These are phyloP conservation scores for Vicia faba DNA, from an alignment of 306 rosid genomes.

Conservation along the genomic window DNA sequence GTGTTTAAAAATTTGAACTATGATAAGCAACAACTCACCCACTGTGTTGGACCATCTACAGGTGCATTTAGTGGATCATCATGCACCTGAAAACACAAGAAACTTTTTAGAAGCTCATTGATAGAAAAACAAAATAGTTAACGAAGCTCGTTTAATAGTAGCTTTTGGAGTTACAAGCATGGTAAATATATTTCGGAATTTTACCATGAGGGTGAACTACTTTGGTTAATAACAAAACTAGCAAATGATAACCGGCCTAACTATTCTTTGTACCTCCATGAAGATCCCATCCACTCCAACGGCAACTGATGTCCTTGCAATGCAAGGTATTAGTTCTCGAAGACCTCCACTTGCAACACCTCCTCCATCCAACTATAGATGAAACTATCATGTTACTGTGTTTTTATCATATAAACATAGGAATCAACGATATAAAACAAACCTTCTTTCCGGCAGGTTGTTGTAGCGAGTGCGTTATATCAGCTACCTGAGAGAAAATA, in stretches of 20 bases:
- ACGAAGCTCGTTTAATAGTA: constrained; percentile 11
- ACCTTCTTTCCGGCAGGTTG: constrained; percentile 99
- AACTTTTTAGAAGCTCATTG: constrained; percentile 28
- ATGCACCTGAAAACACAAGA: constrained; percentile 67
- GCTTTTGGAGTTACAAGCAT: constrained; percentile 1
- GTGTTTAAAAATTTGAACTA: constrained; percentile 13
- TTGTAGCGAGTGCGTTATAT: constrained; percentile 86
- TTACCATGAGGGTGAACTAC: constrained; percentile 1
- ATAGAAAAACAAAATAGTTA: constrained; percentile 29
- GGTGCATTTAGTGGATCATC: constrained; percentile 95
- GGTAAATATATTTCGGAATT: constrained; percentile 1
- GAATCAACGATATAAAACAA: constrained; percentile 19
- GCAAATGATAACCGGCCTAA: constrained; percentile 13
- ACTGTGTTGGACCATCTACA: constrained; percentile 96
- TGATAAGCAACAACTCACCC: constrained; percentile 61
- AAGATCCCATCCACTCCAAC: constrained; percentile 98
- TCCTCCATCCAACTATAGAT: constrained; percentile 84
- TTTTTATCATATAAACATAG: constrained; percentile 3
- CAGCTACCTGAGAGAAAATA: constrained; percentile 73
- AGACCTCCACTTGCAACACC: constrained; percentile 99
- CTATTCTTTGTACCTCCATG: constrained; percentile 74
- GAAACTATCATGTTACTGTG: constrained; percentile 33
- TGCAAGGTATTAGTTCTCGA: constrained; percentile 94
- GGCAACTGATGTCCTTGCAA: constrained; percentile 93
- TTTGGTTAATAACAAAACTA: constrained; percentile 14